Conservation (phyloP, 2,329 filamentous ascomycete species). For the Aureobasidium lini region DNA sequence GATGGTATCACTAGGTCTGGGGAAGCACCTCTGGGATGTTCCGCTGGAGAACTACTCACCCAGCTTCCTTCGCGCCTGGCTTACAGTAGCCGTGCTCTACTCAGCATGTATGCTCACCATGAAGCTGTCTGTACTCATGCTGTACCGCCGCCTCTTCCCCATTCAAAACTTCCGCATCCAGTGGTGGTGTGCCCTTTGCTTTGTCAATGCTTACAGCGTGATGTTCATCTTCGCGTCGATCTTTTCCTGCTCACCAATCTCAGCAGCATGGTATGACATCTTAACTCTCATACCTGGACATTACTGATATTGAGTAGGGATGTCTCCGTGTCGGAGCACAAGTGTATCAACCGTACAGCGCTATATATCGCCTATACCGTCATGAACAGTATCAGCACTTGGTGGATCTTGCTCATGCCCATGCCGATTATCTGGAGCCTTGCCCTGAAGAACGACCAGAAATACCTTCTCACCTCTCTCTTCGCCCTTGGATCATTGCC, state of each 20-base stretch:
- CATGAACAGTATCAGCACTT: slow-evolving; percentile 9
- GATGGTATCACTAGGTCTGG: slow-evolving; percentile 7
- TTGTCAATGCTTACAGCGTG: slow-evolving; percentile 5
- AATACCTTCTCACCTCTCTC: slow-evolving; percentile 39
- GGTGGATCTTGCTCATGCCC: slow-evolving; percentile 8
- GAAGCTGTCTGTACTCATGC: slow-evolving; percentile 13
- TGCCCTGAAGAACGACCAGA: slow-evolving; percentile 44
- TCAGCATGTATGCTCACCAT: slow-evolving; percentile 19
- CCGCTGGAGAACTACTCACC: slow-evolving; percentile 2
- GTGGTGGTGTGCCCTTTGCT: slow-evolving; percentile 6
- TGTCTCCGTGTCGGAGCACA: background rate
- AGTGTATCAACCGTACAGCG: slow-evolving; percentile 9
- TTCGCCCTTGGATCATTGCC: slow-evolving; percentile 38
- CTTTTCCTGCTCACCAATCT: slow-evolving; percentile 5
- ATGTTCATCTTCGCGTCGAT: slow-evolving; percentile 8
- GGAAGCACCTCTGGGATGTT: slow-evolving; percentile 12
- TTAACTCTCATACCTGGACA: background rate
- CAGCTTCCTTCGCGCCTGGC: slow-evolving; percentile 1
- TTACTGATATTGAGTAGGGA: background rate
- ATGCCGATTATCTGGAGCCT: slow-evolving; percentile 11
- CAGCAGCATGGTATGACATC: background rate
- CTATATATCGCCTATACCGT: slow-evolving; percentile 11
- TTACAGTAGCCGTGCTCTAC: background rate
- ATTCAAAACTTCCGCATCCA: slow-evolving; percentile 5
- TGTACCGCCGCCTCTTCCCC: slow-evolving; percentile 13